phyloP scores from a whole-genome alignment of 148 eudicot genomes.

The Rhododendron griersonianum region DNA sequence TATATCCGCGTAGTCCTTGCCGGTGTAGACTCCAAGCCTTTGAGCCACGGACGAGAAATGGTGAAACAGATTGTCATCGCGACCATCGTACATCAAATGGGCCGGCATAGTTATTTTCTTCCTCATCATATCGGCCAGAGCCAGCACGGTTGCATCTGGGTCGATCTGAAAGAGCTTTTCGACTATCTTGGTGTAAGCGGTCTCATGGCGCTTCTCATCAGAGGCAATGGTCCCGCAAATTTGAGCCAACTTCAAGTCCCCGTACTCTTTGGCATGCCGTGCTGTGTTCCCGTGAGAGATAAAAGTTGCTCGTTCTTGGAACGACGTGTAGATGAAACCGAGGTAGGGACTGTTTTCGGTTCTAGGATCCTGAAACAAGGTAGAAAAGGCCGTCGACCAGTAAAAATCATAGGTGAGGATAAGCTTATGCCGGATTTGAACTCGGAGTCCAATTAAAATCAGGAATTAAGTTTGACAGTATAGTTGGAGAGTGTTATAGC shows the following conservation, averaged over 20 bases:
- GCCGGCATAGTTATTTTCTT: conserved; percentile 25
- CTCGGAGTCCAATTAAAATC: not conserved
- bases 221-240: conserved; percentile 24
- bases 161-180: conserved; percentile 23
- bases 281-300: conserved; percentile 27
- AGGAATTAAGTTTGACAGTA: too few species aligned
- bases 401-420: not conserved
- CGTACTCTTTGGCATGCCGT: conserved; percentile 19
- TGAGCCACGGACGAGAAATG: conserved; percentile 23
- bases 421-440: not conserved
- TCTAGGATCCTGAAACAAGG: conserved; percentile 17
- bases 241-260: conserved; percentile 16
- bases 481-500: too few species aligned
- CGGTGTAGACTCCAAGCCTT: conserved; percentile 20
- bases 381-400: not conserved
- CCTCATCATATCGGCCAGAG: conserved; percentile 27
- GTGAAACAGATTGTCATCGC: conserved; percentile 19
- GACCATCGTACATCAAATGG: conserved; percentile 25
- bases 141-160: conserved; percentile 17
- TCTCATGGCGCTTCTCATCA: conserved; percentile 28
- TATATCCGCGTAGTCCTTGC: conserved; percentile 21
- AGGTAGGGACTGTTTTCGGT: conserved; percentile 24
- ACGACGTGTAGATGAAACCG: conserved; percentile 23
- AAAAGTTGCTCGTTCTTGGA: conserved; percentile 27
- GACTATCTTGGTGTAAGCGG: conserved; percentile 25